A percentile compares a stretch with the other conserved stretches of the same genome.
These are phyloP conservation scores for Pseudozyma sp. DNA, from an alignment of 1,284 basidiomycete species.

Conservation along the genomic window DNA sequence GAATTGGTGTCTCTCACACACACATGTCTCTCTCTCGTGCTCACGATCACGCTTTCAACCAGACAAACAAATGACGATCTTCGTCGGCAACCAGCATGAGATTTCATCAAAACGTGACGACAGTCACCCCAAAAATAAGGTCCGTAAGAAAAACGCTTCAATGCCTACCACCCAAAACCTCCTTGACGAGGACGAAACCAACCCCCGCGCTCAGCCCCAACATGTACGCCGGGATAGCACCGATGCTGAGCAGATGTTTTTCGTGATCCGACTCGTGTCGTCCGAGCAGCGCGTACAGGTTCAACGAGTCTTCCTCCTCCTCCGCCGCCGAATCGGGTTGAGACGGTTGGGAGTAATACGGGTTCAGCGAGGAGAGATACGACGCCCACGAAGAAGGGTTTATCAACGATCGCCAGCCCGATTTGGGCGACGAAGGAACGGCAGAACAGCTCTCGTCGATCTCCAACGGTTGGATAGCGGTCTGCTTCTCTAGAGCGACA, in stretches of 20 bases:
- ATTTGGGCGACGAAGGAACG: background rate
- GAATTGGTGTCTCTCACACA: too few relatives aligned
- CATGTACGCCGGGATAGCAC: conserved; percentile 59
- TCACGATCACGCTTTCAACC: too few relatives aligned
- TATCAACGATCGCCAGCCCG: background rate
- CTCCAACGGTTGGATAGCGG: background rate
- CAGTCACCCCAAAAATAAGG: too few relatives aligned
- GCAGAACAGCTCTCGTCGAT: background rate
- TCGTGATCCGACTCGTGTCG: conserved; percentile 25
- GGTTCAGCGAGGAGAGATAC: conserved; percentile 45
- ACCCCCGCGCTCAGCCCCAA: conserved; percentile 51
- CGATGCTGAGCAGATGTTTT: conserved; percentile 28
- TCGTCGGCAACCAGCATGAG: too few relatives aligned
- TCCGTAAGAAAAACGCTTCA: background rate
- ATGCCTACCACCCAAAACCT: conserved; percentile 33
- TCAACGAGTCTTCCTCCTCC: conserved; percentile 24
- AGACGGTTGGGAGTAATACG: conserved; percentile 26
- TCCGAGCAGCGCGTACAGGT: conserved; percentile 31
- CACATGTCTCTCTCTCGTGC: too few relatives aligned
- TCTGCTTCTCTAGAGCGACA: background rate
- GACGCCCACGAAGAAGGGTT: conserved; percentile 18
- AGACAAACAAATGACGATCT: too few relatives aligned
- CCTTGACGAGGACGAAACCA: conserved; percentile 52
- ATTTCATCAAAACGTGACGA: too few relatives aligned
- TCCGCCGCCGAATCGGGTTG: background rate